Percentiles rank a stretch among this genome's conserved stretches.
Evolutionary conservation across 1,284 basidiomycete species (phyloP).

Genomic region (Thelephora terrestris): DNA sequence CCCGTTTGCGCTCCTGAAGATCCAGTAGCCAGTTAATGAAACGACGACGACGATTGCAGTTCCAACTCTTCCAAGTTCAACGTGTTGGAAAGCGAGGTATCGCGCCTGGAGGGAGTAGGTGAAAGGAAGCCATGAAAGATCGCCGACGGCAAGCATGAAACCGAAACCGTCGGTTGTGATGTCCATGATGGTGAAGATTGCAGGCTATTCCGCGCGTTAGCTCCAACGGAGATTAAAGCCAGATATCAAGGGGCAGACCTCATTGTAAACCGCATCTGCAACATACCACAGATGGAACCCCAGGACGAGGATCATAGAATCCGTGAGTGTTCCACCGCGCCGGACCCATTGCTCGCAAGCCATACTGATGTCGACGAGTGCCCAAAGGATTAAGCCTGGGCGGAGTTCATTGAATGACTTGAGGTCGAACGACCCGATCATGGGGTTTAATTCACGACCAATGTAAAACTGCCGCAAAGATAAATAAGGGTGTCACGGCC

Average conservation of each 20-base stretch:
- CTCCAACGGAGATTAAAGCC: neutral
- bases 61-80: slow-evolving; percentile 65
- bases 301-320: slow-evolving; percentile 88
- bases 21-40: slow-evolving; percentile 79
- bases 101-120: slow-evolving; percentile 91
- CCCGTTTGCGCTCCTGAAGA: slow-evolving; percentile 83
- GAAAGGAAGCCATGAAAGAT: slow-evolving; percentile 94
- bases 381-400: slow-evolving; percentile 94
- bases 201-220: slow-evolving; percentile 35
- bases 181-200: slow-evolving; percentile 94
- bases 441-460: slow-evolving; percentile 92
- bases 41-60: slow-evolving; percentile 55
- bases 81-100: slow-evolving; percentile 82
- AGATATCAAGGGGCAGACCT: slow-evolving; percentile 39
- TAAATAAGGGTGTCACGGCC: slow-evolving; percentile 3
- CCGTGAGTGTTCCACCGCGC: slow-evolving; percentile 71
- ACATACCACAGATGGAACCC: slow-evolving; percentile 87
- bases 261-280: slow-evolving; percentile 79
- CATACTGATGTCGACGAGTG: slow-evolving; percentile 86
- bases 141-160: slow-evolving; percentile 95
- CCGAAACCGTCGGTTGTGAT: slow-evolving; percentile 98
- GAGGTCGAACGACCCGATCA: slow-evolving; percentile 83
- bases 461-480: slow-evolving; percentile 76
- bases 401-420: slow-evolving; percentile 97
- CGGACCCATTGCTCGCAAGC: slow-evolving; percentile 84